Evolutionary conservation across 257 asterid genomes (phyloP), one percentile per base, ranked within the genome.

Genomic region (Nicotiana tabacum): DNA sequence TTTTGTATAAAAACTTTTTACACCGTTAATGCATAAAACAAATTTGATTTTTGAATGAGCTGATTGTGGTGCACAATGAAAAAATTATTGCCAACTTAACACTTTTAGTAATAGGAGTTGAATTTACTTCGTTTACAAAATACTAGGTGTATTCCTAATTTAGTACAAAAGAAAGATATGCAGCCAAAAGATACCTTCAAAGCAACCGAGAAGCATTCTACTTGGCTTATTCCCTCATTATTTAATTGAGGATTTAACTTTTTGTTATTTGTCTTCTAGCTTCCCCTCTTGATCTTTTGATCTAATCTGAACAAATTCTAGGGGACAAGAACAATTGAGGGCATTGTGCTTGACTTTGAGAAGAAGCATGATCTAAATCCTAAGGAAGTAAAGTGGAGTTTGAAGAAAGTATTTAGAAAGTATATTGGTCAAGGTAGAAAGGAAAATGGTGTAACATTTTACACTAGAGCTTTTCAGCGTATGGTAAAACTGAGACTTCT

Each of bases 291-390:
- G 67, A 69, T 55, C n/a, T 53, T 64, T 77, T 68, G 16, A 81
- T 61, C 7, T 66, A 53, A 29, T 69, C 51, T 48, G 62, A 27
- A 61, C 35, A 37, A 78, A 37, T 27, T 57, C 7, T 65, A 87
- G 89, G 89, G 85, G 24, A 84, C 89, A 78, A 82, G 85, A 69
- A 77, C 62, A 51, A 87, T 82, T 72, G 80, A 87, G 39, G 89
- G 89, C 18, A 87, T 87, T 78, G 81, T 81, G 33, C 66, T 87
- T n/a, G 74, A 84, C 83, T 87, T 79, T 21, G 81, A 46, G 29
- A 82, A 76, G 77, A 82, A 82, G 80, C 64, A 27, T 30, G n/a
- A 68, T 51, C 67, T 27, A 24, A 24, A 39, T 18, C 6, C 61
- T 35, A 37, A 27, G 51, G 62, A 69, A 57, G 66, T 5, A 35